Evolutionary conservation across 108 stramenopile species (phyloP).

Genomic region (Aurantiochytrium sp.): DNA sequence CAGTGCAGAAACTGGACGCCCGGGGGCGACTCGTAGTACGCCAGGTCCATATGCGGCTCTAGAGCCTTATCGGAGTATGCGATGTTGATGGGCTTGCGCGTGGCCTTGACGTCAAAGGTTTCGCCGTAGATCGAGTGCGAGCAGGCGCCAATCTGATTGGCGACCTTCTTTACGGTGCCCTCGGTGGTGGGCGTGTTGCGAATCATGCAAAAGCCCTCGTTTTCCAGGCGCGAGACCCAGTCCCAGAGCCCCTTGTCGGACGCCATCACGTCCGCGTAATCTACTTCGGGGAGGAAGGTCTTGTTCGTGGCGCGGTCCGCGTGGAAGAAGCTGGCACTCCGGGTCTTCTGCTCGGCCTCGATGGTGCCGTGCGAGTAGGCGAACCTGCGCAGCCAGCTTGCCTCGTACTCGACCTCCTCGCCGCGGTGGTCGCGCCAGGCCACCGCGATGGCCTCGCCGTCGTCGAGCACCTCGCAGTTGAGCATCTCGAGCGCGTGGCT

Average conservation of each 20-base stretch:
- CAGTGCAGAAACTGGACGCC: conserved; percentile 44
- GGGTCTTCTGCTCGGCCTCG: neutral
- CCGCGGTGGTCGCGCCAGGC: conserved; percentile 10
- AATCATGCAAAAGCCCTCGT: neutral
- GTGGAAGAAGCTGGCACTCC: neutral
- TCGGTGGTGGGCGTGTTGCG: neutral
- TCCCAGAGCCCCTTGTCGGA: neutral
- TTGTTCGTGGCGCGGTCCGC: neutral
- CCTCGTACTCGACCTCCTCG: conserved; percentile 9
- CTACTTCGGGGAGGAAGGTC: neutral
- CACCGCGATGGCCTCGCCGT: neutral
- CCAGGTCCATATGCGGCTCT: conserved; percentile 38
- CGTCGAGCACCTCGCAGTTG: neutral
- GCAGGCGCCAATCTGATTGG: neutral
- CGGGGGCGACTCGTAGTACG: conserved; percentile 44
- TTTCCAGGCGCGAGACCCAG: neutral
- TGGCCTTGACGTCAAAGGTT: conserved; percentile 24
- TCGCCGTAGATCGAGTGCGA: conserved; percentile 37
- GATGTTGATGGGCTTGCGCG: conserved; percentile 7
- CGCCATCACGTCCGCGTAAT: neutral
- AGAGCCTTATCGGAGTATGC: conserved; percentile 19
- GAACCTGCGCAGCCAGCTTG: conserved; percentile 13
- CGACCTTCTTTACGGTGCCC: neutral
- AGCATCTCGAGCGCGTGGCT: neutral
- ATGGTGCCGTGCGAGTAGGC: neutral